A percentile compares a stretch with the other conserved stretches of the same genome.
Evolutionary conservation across 805 yeast species (phyloP).

Genomic region (Cyberlindnera xylosilytica): DNA sequence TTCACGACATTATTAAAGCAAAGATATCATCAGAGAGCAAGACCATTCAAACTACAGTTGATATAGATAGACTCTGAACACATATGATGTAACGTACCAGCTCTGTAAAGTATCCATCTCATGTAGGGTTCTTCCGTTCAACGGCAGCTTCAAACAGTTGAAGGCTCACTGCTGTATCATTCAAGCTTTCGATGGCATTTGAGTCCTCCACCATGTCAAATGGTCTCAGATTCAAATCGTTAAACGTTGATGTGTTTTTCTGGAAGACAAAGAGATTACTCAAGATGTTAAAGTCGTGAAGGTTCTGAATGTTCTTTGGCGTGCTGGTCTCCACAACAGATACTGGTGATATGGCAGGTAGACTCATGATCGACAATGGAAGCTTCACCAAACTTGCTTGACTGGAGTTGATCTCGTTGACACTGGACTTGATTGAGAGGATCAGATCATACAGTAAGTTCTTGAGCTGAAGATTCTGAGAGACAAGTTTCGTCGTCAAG

Average conservation of each 20-base stretch:
- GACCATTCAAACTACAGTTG: slow-evolving; percentile 41
- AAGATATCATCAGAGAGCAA: slow-evolving; percentile 24
- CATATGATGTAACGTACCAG: no score
- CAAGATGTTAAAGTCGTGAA: slow-evolving; percentile 20
- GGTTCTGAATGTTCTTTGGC: slow-evolving; percentile 11
- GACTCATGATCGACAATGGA: slow-evolving; percentile 25
- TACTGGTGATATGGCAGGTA: slow-evolving; percentile 23
- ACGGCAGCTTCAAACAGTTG: slow-evolving; percentile 51
- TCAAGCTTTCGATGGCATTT: slow-evolving; percentile 41
- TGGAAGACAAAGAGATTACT: slow-evolving; percentile 28
- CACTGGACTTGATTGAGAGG: slow-evolving; percentile 44
- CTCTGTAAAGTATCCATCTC: no score
- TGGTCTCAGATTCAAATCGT: slow-evolving; percentile 40
- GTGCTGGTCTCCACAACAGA: neutral
- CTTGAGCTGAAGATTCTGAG: slow-evolving; percentile 45
- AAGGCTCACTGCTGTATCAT: slow-evolving; percentile 53
- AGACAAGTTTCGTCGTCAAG: slow-evolving; percentile 42
- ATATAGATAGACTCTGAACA: slow-evolving; percentile 33
- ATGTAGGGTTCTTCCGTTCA: slow-evolving; percentile 43
- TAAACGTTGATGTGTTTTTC: slow-evolving; percentile 27
- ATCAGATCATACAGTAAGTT: slow-evolving; percentile 59
- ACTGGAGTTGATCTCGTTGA: slow-evolving; percentile 26
- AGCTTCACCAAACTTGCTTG: slow-evolving; percentile 27
- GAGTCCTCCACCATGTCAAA: slow-evolving; percentile 62
- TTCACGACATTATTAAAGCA: slow-evolving; percentile 37